phyloP scores from a whole-genome alignment of 257 asterid genomes.

The Jacaranda copaia region DNA sequence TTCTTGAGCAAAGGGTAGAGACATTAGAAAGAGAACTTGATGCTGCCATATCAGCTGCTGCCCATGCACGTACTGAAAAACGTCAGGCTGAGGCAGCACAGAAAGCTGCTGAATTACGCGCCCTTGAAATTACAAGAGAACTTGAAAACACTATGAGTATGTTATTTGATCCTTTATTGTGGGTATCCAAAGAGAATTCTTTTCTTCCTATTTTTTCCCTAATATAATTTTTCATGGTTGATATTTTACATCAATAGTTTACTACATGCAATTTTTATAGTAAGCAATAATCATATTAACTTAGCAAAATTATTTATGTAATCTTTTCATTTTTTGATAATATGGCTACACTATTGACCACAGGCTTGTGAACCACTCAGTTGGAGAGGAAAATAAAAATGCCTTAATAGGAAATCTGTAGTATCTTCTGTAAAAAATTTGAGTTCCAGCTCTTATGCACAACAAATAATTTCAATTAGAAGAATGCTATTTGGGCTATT shows the following conservation, averaged over 20 bases:
- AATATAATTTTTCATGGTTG: neutral
- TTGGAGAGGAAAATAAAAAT: neutral
- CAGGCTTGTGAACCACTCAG: neutral
- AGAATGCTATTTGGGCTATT: slow-evolving; percentile 7
- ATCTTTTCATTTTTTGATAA: slow-evolving; percentile 5
- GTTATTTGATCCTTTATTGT: slow-evolving; percentile 31
- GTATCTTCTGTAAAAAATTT: neutral
- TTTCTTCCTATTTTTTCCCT: neutral
- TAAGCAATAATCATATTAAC: neutral
- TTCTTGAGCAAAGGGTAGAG: slow-evolving; percentile 95
- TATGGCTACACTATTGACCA: neutral
- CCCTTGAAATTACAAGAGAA: slow-evolving; percentile 78
- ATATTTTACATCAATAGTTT: neutral
- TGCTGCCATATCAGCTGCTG: slow-evolving; percentile 95
- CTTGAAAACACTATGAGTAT: slow-evolving; percentile 96
- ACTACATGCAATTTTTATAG: neutral
- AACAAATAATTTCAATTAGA: neutral
- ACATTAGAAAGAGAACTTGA: slow-evolving; percentile 92
- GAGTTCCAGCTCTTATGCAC: neutral
- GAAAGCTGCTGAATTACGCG: slow-evolving; percentile 87
- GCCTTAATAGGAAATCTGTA: neutral
- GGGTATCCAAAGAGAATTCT: neutral
- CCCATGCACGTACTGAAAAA: slow-evolving; percentile 89
- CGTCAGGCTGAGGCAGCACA: slow-evolving; percentile 94
- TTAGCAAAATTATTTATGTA: slow-evolving; percentile 17